Base-by-base conservation (phyloP, 805 yeast species). In the Cephaloascus albidus region DNA sequence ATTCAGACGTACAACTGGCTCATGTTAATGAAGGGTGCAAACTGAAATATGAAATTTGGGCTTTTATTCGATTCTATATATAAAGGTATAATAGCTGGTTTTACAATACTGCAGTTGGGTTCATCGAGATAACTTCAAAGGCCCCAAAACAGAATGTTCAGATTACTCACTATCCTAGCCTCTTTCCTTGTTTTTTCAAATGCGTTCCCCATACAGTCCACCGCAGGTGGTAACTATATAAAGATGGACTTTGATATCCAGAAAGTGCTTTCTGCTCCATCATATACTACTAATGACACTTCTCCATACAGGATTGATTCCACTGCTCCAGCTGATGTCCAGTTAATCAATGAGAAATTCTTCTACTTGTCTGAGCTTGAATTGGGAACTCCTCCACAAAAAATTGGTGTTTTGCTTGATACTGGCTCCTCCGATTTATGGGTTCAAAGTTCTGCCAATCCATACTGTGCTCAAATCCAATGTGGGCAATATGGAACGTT, bases 401-500 rank as follows among this genome's bases (percentile, higher is more conserved):
- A 43, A 12, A 38, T 54, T 4, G 39, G 41, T 10, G 50, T 53
- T 15, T 50, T 54, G 27, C 42, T 61, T 35, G 60, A 56, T 40
- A 58, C 64, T 2, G 58, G 53, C 1, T 53, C 57, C 10, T 45
- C 57, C 3, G 54, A 53, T 32, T 43, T 58, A 2, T 59, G 63
- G 63, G 52, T 59, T 20, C 44, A 44, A 28, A 42, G 45, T 19
- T 36, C 48, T 4, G 27, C 26, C 12, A 23, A 23, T 23, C 28
- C 28, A 8, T 12, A 23, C 28, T 23, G 28, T 12, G 12, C 8
- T 36, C 16, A 17, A 10, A n/a, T 8, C 18, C 60, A 65, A 42
- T 70, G 76, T 51, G 35, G 47, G 2, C n/a, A 38, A 14, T 64
- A 54, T 39, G 75, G 75, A 10, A 57, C 70, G 3, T 70, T 66